Conservation (phyloP, 371 early-diverging fungal species). For the Rhizoclosmatium hyalinum region DNA sequence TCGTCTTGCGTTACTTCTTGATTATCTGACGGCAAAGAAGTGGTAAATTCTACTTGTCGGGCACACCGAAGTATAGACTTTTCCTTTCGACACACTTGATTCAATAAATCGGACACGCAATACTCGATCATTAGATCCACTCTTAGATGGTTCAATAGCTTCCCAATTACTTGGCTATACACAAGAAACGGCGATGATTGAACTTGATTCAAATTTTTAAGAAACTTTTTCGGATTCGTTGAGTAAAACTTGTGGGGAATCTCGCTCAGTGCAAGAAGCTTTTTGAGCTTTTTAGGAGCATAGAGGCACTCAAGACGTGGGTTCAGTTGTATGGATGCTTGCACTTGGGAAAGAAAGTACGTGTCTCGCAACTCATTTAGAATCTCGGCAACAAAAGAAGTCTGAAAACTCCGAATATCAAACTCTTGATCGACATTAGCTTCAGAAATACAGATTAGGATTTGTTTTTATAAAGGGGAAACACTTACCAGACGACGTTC, state of each 20-base stretch:
- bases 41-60: not conserved
- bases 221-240: not conserved
- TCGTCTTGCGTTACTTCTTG: not conserved
- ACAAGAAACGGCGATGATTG: not conserved
- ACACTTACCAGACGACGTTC: not conserved
- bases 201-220: not conserved
- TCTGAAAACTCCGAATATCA: constrained; percentile 4
- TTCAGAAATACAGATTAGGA: not conserved
- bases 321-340: constrained; percentile 14
- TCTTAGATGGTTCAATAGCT: not conserved
- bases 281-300: not conserved
- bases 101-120: not conserved
- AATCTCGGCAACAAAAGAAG: constrained; percentile 4
- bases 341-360: constrained; percentile 18
- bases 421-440: not conserved
- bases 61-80: not conserved
- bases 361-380: constrained; percentile 11
- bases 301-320: constrained; percentile 4
- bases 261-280: not conserved
- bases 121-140: constrained; percentile 8
- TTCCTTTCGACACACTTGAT: not conserved
- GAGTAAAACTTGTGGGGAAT: not conserved
- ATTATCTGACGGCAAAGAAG: not conserved
- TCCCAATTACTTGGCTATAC: not conserved
- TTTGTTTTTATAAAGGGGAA: not conserved